Conservation (phyloP, 768 basidiomycete genomes). For the Rhizopogon rudus region DNA sequence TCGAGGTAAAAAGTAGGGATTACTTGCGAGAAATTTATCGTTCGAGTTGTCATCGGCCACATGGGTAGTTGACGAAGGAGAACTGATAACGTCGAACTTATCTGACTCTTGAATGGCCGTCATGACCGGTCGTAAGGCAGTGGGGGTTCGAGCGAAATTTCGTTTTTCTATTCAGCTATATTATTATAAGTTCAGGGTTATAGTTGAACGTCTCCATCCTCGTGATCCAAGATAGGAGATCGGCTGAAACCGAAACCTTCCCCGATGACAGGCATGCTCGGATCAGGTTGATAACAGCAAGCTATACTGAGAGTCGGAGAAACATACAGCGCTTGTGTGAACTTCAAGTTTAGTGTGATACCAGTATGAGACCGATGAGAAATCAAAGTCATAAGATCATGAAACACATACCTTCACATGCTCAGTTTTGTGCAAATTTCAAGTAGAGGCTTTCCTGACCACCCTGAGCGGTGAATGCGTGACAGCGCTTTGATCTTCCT, state of each 20-base stretch:
- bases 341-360: no score
- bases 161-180: neutral
- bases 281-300: no score
- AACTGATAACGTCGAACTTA: neutral
- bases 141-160: neutral
- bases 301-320: no score
- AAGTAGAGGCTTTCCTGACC: no score
- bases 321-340: no score
- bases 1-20: neutral
- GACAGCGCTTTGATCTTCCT: no score
- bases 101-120: neutral
- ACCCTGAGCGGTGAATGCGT: no score
- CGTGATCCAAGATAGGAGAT: neutral
- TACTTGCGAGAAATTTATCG: constrained; percentile 1
- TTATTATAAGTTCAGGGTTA: neutral
- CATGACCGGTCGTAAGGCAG: neutral
- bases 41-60: neutral
- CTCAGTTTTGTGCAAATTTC: no score
- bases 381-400: no score
- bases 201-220: neutral
- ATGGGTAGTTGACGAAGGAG: neutral
- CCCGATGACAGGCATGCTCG: no score
- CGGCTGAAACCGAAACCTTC: neutral
- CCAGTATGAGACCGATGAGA: no score
- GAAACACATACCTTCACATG: no score